Conservation (phyloP, 257 asterid genomes). For the Capsicum pubescens region DNA sequence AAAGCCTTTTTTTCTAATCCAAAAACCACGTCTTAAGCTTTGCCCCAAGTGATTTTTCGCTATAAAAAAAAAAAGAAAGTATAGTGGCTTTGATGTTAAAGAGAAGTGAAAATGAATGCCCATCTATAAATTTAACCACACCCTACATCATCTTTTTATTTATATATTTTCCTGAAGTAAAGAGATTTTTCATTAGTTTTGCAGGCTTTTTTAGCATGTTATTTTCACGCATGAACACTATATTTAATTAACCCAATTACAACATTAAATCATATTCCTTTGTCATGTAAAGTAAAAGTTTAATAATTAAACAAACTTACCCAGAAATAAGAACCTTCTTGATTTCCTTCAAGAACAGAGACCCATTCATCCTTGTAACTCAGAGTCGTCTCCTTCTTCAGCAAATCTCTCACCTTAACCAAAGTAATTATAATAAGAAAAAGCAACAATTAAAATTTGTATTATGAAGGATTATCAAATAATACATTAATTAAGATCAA, state of each 20-base stretch:
- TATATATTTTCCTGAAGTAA: background rate
- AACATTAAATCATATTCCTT: background rate
- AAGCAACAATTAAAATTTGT: background rate
- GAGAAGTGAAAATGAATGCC: too few species aligned
- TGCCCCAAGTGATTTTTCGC: too few species aligned
- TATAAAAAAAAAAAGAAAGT: too few species aligned
- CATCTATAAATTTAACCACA: background rate
- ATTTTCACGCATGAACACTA: background rate
- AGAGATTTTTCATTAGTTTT: background rate
- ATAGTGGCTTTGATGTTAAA: too few species aligned
- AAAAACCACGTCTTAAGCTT: too few species aligned
- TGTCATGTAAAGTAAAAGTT: background rate
- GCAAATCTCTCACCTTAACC: constrained; percentile 62
- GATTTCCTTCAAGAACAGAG: constrained; percentile 65
- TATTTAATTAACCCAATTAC: background rate
- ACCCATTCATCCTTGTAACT: constrained; percentile 65
- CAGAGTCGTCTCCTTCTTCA: constrained; percentile 61
- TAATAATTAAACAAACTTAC: background rate
- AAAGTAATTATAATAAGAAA: background rate
- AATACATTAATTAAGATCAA: background rate
- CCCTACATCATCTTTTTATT: background rate
- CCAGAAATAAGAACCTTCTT: constrained; percentile 65
- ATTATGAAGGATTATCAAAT: background rate
- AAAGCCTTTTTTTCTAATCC: too few species aligned
- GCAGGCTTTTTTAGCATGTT: background rate